Evolutionary conservation across 352 stramenopile species (phyloP), one percentile per base, ranked within the genome.

Genomic region (Phytopythium oedochilum): DNA sequence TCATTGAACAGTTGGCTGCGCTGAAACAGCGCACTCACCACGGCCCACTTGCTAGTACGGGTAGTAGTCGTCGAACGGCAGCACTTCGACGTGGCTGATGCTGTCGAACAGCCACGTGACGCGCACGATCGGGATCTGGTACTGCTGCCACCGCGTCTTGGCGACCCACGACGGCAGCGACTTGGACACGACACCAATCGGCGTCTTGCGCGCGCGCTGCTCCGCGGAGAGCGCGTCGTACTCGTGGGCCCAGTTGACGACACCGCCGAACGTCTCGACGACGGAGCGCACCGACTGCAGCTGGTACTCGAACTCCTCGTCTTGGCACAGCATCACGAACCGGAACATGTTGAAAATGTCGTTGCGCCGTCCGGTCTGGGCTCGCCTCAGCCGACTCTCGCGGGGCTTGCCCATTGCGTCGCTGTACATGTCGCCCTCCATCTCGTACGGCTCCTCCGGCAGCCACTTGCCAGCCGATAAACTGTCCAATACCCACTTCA

Each of bases 71-170:
- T 92, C 82, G 53, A 89, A 95, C 12, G 86, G 77, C 25, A 92
- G 71, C 36, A 92, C 73, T 62, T 88, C 73, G 20, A 93, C 66
- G 62, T 94, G 68, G 57, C 82, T 93, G 61, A 95, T 88, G 64
- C 86, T 93, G 65, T 95, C 86, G 43, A 92, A 89, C 55, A 95
- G 77, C 86, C 86, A 95, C 36, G 81, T 88, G 44, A 92, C 86
- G 25, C 84, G 86, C 39, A 95, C 83, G 38, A 95, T 92, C 14
- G 83, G 86, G 47, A 93, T 90, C 36, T 87, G 69, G 55, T 88
- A 75, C 45, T 83, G 63, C 34, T 83, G 55, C 72, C 71, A 92
- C 32, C 86, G 70, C 36, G 53, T 46, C 57, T 77, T 84, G 31
- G 83, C 85, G 20, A 78, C 70, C 49, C 49, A 46, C 8, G 59